Percentiles rank a stretch among this genome's conserved stretches.
Evolutionary conservation across 129 eudicot species (phyloP).

Genomic region (Ambrosia trifida): DNA sequence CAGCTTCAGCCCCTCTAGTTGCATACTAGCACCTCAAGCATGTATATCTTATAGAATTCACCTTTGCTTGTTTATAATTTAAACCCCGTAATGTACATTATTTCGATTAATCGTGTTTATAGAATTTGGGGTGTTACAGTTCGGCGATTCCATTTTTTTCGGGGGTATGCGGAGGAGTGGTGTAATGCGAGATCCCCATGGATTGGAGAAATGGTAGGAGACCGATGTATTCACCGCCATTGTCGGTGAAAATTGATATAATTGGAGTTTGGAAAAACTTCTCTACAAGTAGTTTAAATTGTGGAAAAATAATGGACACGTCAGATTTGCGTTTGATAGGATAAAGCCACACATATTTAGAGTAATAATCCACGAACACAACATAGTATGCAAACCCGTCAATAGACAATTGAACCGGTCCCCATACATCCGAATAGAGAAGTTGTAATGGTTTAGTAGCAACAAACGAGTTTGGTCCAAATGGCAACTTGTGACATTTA

Average conservation of each 20-base stretch:
- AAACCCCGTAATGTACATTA: no score
- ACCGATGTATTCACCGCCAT: constrained; percentile 13
- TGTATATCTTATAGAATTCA: no score
- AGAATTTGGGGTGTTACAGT: no score
- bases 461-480: neutral
- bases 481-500: constrained; percentile 21
- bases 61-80: no score
- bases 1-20: no score
- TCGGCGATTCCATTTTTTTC: no score
- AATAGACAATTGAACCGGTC: neutral
- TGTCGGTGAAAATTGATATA: constrained; percentile 2
- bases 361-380: constrained; percentile 13
- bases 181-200: no score
- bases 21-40: no score
- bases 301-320: neutral
- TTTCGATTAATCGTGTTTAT: no score
- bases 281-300: constrained; percentile 1
- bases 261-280: neutral
- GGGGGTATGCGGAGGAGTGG: no score
- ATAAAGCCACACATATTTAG: neutral
- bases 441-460: constrained; percentile 18
- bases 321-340: neutral
- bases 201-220: neutral
- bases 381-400: constrained; percentile 11
- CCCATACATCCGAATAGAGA: constrained; percentile 15